A percentile compares a stretch with the other conserved stretches of the same genome.
Evolutionary conservation across 257 asterid species (phyloP).

Genomic region (Fraxinus anomala): DNA sequence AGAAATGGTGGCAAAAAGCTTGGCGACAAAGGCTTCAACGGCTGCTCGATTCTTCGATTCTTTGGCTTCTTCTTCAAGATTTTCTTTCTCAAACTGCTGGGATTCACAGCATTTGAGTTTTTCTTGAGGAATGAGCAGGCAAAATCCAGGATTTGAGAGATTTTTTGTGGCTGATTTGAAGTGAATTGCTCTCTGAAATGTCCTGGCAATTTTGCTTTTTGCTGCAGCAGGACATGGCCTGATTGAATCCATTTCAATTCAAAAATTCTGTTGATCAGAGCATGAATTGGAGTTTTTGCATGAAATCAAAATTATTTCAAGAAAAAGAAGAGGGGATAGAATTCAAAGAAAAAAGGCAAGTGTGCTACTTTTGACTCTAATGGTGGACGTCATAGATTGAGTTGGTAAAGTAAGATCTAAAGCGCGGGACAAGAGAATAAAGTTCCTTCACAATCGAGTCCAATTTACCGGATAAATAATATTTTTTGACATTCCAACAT

Average conservation of each 20-base stretch:
- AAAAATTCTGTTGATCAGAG: conserved; percentile 12
- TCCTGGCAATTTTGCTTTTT: conserved; percentile 58
- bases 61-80: conserved; percentile 54
- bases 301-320: conserved; percentile 8
- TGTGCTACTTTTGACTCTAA: conserved; percentile 38
- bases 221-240: conserved; percentile 45
- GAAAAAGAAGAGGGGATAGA: not conserved
- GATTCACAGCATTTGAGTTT: conserved; percentile 85
- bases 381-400: conserved; percentile 25
- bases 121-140: conserved; percentile 76
- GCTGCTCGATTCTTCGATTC: conserved; percentile 62
- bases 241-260: conserved; percentile 59
- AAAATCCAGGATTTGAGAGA: conserved; percentile 58
- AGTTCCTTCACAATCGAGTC: not conserved
- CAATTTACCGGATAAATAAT: no score
- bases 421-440: conserved; percentile 45
- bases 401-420: conserved; percentile 33
- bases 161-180: conserved; percentile 43
- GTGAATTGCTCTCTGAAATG: conserved; percentile 56
- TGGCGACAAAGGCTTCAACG: conserved; percentile 83
- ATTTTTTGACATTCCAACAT: no score
- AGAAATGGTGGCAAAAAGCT: conserved; percentile 84
- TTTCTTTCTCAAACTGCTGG: conserved; percentile 56
- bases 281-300: conserved; percentile 15
- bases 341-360: conserved; percentile 24